Evolutionary conservation across 768 basidiomycete genomes (phyloP), one percentile per base, ranked within the genome.

Genomic region (Phylloporus sp.): DNA sequence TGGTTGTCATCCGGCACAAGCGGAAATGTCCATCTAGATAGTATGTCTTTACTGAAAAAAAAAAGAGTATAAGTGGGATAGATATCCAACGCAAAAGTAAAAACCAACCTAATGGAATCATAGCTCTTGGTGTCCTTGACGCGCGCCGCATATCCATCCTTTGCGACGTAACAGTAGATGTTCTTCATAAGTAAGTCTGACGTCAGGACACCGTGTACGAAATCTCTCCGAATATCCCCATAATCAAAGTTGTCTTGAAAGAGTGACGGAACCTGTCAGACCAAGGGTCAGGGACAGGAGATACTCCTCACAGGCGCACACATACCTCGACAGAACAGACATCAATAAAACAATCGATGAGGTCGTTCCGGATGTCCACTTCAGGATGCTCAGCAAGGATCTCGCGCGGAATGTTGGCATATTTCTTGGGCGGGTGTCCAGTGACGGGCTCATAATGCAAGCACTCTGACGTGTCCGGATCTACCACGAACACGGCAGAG

Each of bases 201-300:
- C 0, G 91, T 95, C 57, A 99, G 77, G 42, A 99, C 81, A 16
- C 95, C 95, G 63, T 91, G 90, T 15, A 97, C 88, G 62, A 99
- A 97, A 70, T 98, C 93, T 58, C 83, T 77, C 51, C 94, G 84
- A 54, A 98, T 80, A 70, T 95, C 92, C 13, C 85, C 83, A 63
- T 95, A 97, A 72, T 98, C 97, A 63, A 99, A 99, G 72, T 98
- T 98, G 72, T 98, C 97, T 67, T 95, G 93, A 73, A 98, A 99
- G 5, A 97, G 68, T 1, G 95, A 95, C 2, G 93, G 94, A 32
- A 98, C 90, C 88, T 97, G 60, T 49, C 24, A 51, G 45, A 29
- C 42, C 35, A 4, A 41, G 32, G 4, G 28, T 58, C 45, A 42
- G 38, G 10, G n/a, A 31, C n/a, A 23, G 36, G 40, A 44, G 44